These are phyloP conservation scores for Solanum chmielewskii DNA, from an alignment of 257 asterid genomes.

Conservation along the genomic window DNA sequence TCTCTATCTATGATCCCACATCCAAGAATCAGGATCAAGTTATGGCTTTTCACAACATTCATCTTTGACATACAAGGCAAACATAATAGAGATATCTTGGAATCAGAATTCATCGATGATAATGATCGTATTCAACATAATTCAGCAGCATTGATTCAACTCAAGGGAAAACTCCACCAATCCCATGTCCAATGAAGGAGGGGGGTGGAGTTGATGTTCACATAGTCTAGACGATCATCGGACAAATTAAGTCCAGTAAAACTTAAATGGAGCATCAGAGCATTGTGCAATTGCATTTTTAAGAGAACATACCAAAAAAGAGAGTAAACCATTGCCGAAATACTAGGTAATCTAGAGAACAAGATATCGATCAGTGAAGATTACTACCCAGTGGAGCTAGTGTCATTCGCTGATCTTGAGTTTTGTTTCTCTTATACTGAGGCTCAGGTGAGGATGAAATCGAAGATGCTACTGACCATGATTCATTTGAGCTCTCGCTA, in stretches of 20 bases:
- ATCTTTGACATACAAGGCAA: neutral
- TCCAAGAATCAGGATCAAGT: slow-evolving; percentile 11
- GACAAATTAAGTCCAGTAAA: slow-evolving; percentile 27
- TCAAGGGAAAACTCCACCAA: slow-evolving; percentile 5
- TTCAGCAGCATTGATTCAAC: slow-evolving; percentile 5
- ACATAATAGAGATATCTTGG: neutral
- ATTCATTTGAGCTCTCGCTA: slow-evolving; percentile 38
- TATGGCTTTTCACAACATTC: slow-evolving; percentile 1
- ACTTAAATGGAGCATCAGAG: slow-evolving; percentile 23
- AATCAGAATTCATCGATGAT: neutral
- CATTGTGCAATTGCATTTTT: slow-evolving; percentile 18
- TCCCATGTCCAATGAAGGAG: slow-evolving; percentile 26
- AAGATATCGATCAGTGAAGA: slow-evolving; percentile 13
- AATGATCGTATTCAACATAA: neutral
- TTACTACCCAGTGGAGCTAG: slow-evolving; percentile 18
- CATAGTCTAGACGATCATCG: slow-evolving; percentile 19
- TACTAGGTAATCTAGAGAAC: slow-evolving; percentile 18
- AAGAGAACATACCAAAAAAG: slow-evolving; percentile 25
- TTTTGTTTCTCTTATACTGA: slow-evolving; percentile 27
- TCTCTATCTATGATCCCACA: slow-evolving; percentile 25
- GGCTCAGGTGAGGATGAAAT: slow-evolving; percentile 19
- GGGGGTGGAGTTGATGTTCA: slow-evolving; percentile 21
- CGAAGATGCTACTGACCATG: slow-evolving; percentile 20
- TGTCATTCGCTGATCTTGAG: slow-evolving; percentile 36
- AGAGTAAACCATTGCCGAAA: slow-evolving; percentile 39